Conservation (phyloP, 306 rosid species). For the Quercus mongolica region DNA sequence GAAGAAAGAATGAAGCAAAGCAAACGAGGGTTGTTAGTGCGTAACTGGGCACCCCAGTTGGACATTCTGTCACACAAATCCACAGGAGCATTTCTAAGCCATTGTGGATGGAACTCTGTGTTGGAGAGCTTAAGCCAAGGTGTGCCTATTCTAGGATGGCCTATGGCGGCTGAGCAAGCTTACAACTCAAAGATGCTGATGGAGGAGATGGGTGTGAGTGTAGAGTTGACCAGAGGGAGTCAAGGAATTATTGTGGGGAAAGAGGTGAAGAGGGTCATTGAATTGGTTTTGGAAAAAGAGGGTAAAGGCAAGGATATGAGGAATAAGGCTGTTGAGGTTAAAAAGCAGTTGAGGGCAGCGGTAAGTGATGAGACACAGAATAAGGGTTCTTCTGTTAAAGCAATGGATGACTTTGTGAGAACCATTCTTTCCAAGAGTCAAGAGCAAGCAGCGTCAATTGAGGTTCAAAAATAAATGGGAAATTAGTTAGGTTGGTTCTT, state of each 20-base stretch:
- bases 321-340: conserved; percentile 38
- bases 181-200: conserved; percentile 69
- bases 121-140: conserved; percentile 72
- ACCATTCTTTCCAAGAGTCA: conserved; percentile 9
- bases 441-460: not conserved
- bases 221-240: conserved; percentile 49
- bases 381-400: conserved; percentile 35
- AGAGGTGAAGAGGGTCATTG: conserved; percentile 52
- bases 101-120: conserved; percentile 90
- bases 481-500: not conserved
- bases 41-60: conserved; percentile 78
- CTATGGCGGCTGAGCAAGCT: conserved; percentile 73
- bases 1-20: conserved; percentile 47
- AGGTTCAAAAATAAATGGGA: not conserved
- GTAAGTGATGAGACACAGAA: conserved; percentile 19
- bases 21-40: conserved; percentile 45
- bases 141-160: conserved; percentile 77
- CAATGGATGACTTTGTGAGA: conserved; percentile 41
- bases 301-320: conserved; percentile 53
- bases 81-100: conserved; percentile 63
- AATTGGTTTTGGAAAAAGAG: conserved; percentile 33
- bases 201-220: conserved; percentile 69
- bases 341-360: conserved; percentile 36
- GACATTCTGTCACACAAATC: conserved; percentile 62
- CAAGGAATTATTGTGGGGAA: conserved; percentile 26